phyloP scores from a whole-genome alignment of 2,329 filamentous ascomycete genomes.

The Claviceps purpurea region DNA sequence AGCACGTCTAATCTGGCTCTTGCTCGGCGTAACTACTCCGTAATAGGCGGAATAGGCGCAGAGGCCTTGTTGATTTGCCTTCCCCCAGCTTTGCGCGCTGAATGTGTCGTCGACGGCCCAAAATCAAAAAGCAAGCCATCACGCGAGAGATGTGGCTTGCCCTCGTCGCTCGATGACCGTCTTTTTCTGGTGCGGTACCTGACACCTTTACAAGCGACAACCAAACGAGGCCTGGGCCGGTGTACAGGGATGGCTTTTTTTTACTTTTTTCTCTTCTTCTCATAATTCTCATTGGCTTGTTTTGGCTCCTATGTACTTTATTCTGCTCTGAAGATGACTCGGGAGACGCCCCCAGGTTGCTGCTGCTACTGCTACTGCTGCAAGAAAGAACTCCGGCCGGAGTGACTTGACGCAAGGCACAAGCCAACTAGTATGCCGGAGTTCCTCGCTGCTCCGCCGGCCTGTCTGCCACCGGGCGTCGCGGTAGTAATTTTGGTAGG shows the following conservation, averaged over 20 bases:
- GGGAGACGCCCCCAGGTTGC: too few species aligned
- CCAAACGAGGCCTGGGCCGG: neutral
- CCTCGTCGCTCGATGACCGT: neutral
- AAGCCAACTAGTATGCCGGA: neutral
- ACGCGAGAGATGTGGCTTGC: too few species aligned
- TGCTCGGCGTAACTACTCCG: neutral
- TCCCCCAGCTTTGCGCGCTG: neutral
- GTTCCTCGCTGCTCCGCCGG: conserved; percentile 1
- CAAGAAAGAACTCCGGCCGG: neutral
- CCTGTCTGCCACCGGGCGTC: neutral
- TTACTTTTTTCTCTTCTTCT: neutral
- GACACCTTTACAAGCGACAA: neutral
- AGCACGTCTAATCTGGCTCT: neutral
- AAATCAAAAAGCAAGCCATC: too few species aligned
- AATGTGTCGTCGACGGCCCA: neutral
- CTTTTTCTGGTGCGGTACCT: neutral
- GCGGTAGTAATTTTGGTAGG: neutral
- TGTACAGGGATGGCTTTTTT: neutral
- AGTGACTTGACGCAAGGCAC: neutral
- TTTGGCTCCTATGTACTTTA: too few species aligned
- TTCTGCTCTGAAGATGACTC: neutral
- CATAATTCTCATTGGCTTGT: too few species aligned
- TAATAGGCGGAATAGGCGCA: neutral
- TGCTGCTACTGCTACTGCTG: too few species aligned
- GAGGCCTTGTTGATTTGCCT: neutral